phyloP scores from a whole-genome alignment of 306 rosid genomes.

The Pyrus pyrifolia region DNA sequence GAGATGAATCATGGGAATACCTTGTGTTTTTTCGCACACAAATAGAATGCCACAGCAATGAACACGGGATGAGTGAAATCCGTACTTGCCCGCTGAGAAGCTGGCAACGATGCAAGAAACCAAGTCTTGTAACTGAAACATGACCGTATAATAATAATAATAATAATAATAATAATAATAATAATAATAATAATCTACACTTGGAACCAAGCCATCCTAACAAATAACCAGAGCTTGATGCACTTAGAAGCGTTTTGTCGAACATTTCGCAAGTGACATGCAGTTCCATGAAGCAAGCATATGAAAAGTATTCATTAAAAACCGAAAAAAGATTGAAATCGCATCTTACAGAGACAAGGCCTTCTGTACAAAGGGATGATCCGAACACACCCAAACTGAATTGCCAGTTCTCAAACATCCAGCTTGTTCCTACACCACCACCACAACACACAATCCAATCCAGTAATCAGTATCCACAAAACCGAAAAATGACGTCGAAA shows the following conservation, averaged over 20 bases:
- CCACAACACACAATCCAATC: not conserved
- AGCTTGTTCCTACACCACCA: conserved; percentile 51
- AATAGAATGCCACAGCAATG: conserved; percentile 73
- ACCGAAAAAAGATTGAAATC: not conserved
- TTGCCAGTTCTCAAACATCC: conserved; percentile 79
- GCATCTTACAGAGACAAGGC: conserved; percentile 65
- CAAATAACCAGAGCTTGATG: not conserved
- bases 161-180: not conserved
- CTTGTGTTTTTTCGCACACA: conserved; percentile 85
- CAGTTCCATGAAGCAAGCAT: not conserved
- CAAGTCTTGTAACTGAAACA: conserved; percentile 60
- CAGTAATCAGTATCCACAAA: not conserved
- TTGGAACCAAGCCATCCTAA: not conserved
- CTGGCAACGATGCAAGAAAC: conserved; percentile 61
- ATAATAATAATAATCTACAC: not conserved
- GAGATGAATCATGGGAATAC: conserved; percentile 21
- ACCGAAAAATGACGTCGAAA: not conserved
- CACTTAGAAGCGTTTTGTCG: conserved; percentile 29
- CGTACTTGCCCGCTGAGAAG: conserved; percentile 66
- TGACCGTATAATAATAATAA: not conserved
- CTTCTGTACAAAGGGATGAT: conserved; percentile 51
- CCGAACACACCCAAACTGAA: conserved; percentile 85
- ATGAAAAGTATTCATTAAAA: not conserved
- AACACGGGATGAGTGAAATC: conserved; percentile 83
- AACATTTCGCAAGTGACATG: conserved; percentile 20